These are phyloP conservation scores for Brasenia schreberi DNA, from an alignment of 164 flowering plant genomes.

Conservation along the genomic window DNA sequence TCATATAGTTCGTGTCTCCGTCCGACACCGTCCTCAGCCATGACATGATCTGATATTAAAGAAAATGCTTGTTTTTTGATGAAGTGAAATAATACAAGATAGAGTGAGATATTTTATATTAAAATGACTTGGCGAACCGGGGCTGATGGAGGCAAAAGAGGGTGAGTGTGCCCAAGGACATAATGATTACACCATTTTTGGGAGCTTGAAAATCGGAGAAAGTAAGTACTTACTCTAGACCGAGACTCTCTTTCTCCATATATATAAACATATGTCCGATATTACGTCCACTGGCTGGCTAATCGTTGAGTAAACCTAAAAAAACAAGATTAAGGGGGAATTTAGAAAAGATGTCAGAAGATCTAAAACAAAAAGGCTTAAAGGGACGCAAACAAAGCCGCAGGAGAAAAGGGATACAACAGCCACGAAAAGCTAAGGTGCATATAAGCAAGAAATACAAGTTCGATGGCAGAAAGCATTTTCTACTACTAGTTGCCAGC, in stretches of 20 bases:
- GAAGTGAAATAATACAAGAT: no score
- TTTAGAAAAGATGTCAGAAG: not conserved
- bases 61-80: no score
- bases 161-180: constrained; percentile 94
- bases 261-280: no score
- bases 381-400: constrained; percentile 37
- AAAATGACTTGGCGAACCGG: not conserved
- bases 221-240: constrained; percentile 50
- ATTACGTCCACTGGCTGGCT: not conserved
- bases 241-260: not conserved
- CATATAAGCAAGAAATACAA: constrained; percentile 23
- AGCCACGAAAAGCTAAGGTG: constrained; percentile 4
- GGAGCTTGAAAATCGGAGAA: constrained; percentile 51
- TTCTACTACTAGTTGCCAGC: not conserved
- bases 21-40: no score
- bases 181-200: constrained; percentile 84
- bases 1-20: no score
- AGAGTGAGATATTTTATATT: no score
- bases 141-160: constrained; percentile 9
- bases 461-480: not conserved
- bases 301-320: not conserved
- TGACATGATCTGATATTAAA: no score
- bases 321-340: not conserved
- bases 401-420: constrained; percentile 42
- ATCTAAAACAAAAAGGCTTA: not conserved